phyloP scores from a whole-genome alignment of 2,329 filamentous ascomycete species.

The Parastagonospora avenae region DNA sequence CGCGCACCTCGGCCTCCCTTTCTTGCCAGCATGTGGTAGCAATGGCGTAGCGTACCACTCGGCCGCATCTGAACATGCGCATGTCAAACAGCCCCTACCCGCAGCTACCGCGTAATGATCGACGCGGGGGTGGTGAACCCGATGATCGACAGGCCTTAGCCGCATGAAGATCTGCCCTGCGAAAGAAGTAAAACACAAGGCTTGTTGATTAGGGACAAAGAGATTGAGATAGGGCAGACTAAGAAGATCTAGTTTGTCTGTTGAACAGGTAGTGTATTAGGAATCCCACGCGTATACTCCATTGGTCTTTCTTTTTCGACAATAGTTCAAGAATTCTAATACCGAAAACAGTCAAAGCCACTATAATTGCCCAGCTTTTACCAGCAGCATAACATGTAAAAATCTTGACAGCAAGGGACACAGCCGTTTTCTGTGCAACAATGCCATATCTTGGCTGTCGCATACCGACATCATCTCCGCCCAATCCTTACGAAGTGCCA shows the following conservation, averaged over 20 bases:
- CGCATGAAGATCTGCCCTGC: neutral
- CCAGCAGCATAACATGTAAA: neutral
- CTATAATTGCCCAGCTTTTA: neutral
- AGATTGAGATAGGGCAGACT: constrained; percentile 1
- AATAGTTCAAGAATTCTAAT: neutral
- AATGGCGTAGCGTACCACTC: too few relatives aligned
- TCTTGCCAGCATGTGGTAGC: too few relatives aligned
- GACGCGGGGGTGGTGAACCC: neutral
- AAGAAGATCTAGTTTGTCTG: constrained; percentile 1
- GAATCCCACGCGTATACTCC: constrained; percentile 3
- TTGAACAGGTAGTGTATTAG: constrained; percentile 6
- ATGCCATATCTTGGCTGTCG: constrained; percentile 13
- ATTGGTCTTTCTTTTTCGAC: constrained; percentile 1
- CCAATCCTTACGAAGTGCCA: constrained; percentile 10
- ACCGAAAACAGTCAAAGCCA: neutral
- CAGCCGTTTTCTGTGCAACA: constrained; percentile 5
- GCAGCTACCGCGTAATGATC: too few relatives aligned
- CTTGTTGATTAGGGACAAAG: neutral
- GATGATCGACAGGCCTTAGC: neutral
- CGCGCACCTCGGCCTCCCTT: neutral
- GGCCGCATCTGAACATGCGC: too few relatives aligned
- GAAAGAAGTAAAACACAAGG: neutral
- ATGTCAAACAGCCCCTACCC: neutral
- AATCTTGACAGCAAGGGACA: neutral
- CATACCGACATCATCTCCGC: constrained; percentile 9